Percentiles rank a stretch among this genome's conserved stretches.
Evolutionary conservation across 139 green algal genomes (phyloP).

Genomic region (Monoraphidium neglectum): DNA sequence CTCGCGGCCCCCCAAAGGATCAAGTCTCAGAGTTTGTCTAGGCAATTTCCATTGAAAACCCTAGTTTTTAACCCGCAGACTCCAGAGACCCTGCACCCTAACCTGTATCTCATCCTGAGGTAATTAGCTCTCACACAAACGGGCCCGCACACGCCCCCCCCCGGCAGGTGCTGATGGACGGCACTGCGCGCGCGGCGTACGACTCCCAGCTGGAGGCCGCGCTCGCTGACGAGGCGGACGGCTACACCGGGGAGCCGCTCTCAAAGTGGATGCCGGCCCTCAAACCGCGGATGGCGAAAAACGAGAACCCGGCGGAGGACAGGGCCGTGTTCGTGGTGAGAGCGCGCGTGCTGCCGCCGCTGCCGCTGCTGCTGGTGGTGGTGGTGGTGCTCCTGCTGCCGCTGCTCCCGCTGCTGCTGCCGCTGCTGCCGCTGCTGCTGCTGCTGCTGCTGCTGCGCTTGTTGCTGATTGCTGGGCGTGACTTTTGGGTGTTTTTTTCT

Average conservation of each 20-base stretch:
- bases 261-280: slow-evolving; percentile 74
- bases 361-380: neutral
- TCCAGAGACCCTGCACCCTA: neutral
- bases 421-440: slow-evolving; percentile 3
- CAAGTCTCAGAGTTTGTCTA: too few species aligned
- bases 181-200: slow-evolving; percentile 51
- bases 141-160: neutral
- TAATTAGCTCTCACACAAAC: too few species aligned
- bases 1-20: too few species aligned
- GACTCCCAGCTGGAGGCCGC: slow-evolving; percentile 65
- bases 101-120: neutral
- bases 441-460: slow-evolving; percentile 6
- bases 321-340: slow-evolving; percentile 82
- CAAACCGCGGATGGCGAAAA: slow-evolving; percentile 66
- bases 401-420: neutral
- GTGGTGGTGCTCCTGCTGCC: slow-evolving; percentile 1
- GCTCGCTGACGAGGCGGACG: slow-evolving; percentile 65
- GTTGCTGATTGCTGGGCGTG: too few species aligned
- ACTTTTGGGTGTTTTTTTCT: too few species aligned
- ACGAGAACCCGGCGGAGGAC: slow-evolving; percentile 61
- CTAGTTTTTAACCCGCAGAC: too few species aligned
- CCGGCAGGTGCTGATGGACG: slow-evolving; percentile 55
- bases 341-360: neutral
- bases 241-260: slow-evolving; percentile 76
- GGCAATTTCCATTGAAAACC: too few species aligned